Evolutionary conservation across 768 basidiomycete species (phyloP).

Genomic region (Scleroderma bovista): DNA sequence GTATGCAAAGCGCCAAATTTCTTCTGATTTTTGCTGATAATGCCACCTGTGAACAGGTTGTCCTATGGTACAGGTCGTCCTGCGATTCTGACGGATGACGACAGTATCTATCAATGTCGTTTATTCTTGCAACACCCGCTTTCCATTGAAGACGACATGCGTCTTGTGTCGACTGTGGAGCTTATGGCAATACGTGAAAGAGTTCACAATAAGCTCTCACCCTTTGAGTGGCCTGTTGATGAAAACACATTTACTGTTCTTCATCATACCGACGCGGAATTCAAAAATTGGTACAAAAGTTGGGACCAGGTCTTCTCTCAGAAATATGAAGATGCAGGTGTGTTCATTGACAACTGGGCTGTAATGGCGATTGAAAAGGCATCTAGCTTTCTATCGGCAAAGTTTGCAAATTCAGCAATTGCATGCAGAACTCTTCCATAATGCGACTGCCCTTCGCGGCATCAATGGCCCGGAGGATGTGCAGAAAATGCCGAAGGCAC

Average conservation of each 20-base stretch:
- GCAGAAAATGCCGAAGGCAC: constrained; percentile 71
- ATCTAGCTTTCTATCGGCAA: constrained; percentile 79
- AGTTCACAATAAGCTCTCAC: constrained; percentile 77
- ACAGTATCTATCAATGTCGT: constrained; percentile 79
- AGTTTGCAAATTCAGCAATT: constrained; percentile 82
- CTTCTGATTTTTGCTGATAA: background rate
- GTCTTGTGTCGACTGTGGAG: constrained; percentile 91
- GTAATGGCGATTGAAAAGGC: constrained; percentile 1
- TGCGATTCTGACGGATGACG: constrained; percentile 88
- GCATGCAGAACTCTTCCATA: constrained; percentile 83
- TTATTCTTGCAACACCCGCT: constrained; percentile 81
- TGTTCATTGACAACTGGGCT: constrained; percentile 16
- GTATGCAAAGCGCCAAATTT: constrained; percentile 39
- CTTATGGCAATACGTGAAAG: constrained; percentile 86
- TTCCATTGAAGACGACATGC: constrained; percentile 89
- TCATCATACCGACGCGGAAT: constrained; percentile 69
- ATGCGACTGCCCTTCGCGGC: constrained; percentile 75
- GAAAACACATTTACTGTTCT: constrained; percentile 70
- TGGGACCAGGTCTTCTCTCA: constrained; percentile 80
- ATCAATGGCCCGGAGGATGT: constrained; percentile 86
- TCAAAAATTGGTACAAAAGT: constrained; percentile 73
- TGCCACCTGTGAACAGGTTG: constrained; percentile 46
- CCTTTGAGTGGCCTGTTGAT: constrained; percentile 69
- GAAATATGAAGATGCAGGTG: constrained; percentile 79
- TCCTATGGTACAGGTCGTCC: constrained; percentile 94